Base-by-base conservation (phyloP, 2,329 filamentous ascomycete species). In the Microcera coccophila region DNA sequence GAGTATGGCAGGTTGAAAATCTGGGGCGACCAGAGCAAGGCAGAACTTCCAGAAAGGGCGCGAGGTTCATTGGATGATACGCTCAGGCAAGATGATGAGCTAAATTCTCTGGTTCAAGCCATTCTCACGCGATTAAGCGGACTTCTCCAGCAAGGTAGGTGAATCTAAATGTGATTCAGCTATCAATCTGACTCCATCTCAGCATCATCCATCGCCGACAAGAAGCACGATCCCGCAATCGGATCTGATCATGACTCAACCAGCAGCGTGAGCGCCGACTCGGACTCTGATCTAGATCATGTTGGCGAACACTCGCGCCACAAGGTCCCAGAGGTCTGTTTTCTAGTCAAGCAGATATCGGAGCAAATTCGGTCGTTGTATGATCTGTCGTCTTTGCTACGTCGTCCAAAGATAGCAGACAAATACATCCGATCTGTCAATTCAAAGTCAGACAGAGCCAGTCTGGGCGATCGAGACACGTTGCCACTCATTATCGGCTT, bases 1-100 rank as follows among this genome's bases (percentile, higher is more conserved):
- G 37, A 40, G 32, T 44, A 44, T 35, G 42, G 42, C 10, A 34
- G 42, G 15, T 12, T 34, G 21, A 44, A 40, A 21, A 35, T 44
- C 10, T 44, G 42, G 42, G 37, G 36, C 19, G 21, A 39, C 18
- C 36, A 44, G 14, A 36, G 32, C 22, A 44, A 40, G 11, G 31
- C 37, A 19, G 8, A 16, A 7, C 24, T 44, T 21, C 16, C 37
- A 3, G 29, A 11, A 17, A 32, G 32, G 16, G 32, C 36, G n/a
- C 36, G 42, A 17, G 42, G 42, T 16, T 44, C 42, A 2, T 29
- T 44, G 15, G 42, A 44, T 19, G 31, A 34, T 16, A 36, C 36
- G 10, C 22, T 44, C 11, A 14, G 42, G 4, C 18, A 44, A 11
- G 42, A 44, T 18, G 15, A 32, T 11, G 32, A 40, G 5, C 42